Conservation (phyloP, 2,329 filamentous ascomycete species). For the Hypomyces perniciosus region DNA sequence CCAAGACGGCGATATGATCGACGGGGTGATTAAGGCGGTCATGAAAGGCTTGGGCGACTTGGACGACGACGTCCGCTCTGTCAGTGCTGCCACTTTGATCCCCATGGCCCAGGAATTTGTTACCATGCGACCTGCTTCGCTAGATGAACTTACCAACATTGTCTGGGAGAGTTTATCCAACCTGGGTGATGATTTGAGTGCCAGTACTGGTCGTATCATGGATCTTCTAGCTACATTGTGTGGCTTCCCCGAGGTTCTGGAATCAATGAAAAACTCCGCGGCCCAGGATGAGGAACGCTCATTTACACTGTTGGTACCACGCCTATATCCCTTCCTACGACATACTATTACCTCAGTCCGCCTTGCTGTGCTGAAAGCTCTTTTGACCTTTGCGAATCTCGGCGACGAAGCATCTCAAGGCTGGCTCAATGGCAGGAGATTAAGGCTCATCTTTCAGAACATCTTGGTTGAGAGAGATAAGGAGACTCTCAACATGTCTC, state of each 20-base stretch:
- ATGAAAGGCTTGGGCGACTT: conserved; percentile 89
- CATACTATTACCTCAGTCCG: conserved; percentile 97
- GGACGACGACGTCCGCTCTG: conserved; percentile 93
- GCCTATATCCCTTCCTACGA: conserved; percentile 90
- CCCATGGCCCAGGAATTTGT: conserved; percentile 96
- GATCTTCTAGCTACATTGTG: conserved; percentile 93
- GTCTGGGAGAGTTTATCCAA: conserved; percentile 97
- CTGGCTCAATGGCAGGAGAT: conserved; percentile 86
- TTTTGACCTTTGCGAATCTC: conserved; percentile 87
- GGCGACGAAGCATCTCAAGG: conserved; percentile 73
- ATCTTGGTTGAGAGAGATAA: conserved; percentile 87
- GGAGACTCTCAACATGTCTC: conserved; percentile 71
- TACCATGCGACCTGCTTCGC: conserved; percentile 67
- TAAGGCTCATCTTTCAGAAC: conserved; percentile 91
- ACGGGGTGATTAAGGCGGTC: conserved; percentile 84
- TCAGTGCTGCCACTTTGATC: conserved; percentile 94
- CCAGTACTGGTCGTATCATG: conserved; percentile 97
- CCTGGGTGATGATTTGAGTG: conserved; percentile 92
- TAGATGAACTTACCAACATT: conserved; percentile 82
- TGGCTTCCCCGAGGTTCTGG: conserved; percentile 84
- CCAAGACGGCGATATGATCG: conserved; percentile 76
- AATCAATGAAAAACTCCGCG: conserved; percentile 90
- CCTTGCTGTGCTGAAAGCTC: conserved; percentile 83
- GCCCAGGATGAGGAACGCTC: conserved; percentile 77
- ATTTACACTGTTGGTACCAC: conserved; percentile 85